A percentile compares a stretch with the other conserved stretches of the same genome.
Conservation (phyloP, 345 rosid genomes). For the Adansonia digitata region DNA sequence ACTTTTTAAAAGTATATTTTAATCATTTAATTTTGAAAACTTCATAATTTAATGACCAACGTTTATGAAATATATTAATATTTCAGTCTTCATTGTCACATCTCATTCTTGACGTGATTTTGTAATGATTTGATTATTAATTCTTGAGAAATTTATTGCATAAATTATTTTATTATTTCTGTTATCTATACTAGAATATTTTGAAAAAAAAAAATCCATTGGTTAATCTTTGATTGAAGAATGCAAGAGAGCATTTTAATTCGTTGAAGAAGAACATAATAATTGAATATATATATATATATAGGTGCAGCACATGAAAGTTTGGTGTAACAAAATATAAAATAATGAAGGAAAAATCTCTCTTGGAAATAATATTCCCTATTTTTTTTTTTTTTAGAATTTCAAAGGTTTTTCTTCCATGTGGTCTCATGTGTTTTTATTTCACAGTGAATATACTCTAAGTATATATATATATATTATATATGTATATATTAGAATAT, state of each 20-base stretch:
- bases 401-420: constrained; percentile 19
- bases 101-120: too few relatives aligned
- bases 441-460: background rate
- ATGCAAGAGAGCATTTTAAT: background rate
- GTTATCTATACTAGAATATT: too few relatives aligned
- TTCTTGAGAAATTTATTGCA: too few relatives aligned
- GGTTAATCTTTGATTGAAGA: background rate
- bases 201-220: background rate
- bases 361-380: background rate
- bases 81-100: too few relatives aligned
- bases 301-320: constrained; percentile 14
- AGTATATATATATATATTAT: background rate
- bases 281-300: background rate
- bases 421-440: constrained; percentile 39
- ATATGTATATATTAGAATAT: background rate
- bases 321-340: background rate
- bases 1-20: too few relatives aligned
- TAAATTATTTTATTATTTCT: too few relatives aligned
- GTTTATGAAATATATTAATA: too few relatives aligned
- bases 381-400: background rate
- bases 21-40: too few relatives aligned
- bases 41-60: too few relatives aligned
- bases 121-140: too few relatives aligned
- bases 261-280: constrained; percentile 15
- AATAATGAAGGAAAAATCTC: background rate